Evolutionary conservation across 2,329 filamentous ascomycete genomes (phyloP).

Genomic region (Xylaria sp.): DNA sequence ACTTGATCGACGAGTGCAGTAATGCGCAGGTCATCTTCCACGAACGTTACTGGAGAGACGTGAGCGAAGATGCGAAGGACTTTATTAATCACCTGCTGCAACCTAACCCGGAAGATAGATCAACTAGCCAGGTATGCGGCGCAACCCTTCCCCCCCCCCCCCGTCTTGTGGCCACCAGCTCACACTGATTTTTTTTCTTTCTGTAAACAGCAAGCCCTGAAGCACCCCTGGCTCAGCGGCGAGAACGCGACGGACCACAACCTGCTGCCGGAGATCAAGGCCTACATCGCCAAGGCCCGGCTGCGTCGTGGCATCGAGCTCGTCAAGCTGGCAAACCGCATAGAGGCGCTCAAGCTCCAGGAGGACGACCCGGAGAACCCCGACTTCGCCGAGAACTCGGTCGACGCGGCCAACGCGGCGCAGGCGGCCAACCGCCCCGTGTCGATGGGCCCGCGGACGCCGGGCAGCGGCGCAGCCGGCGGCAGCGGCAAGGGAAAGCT

Average conservation of each 20-base stretch:
- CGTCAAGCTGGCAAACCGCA: slow-evolving; percentile 93
- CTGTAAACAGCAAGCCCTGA: slow-evolving; percentile 75
- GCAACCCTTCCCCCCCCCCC: slow-evolving; percentile 5
- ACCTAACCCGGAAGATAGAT: slow-evolving; percentile 74
- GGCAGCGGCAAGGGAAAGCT: slow-evolving; percentile 45
- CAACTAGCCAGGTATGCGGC: slow-evolving; percentile 70
- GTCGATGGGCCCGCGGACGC: slow-evolving; percentile 27
- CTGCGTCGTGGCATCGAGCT: slow-evolving; percentile 93
- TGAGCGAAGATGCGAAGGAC: slow-evolving; percentile 91
- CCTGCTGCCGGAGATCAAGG: slow-evolving; percentile 93
- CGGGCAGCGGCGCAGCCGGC: too few relatives aligned
- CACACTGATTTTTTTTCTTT: slow-evolving; percentile 2
- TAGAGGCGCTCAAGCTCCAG: slow-evolving; percentile 90
- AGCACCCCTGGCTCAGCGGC: slow-evolving; percentile 87
- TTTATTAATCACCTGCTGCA: slow-evolving; percentile 86
- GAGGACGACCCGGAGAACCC: slow-evolving; percentile 81
- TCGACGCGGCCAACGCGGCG: slow-evolving; percentile 55
- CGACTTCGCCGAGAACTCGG: slow-evolving; percentile 67
- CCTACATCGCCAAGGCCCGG: slow-evolving; percentile 88
- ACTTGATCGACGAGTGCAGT: slow-evolving; percentile 93
- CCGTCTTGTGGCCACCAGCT: slow-evolving; percentile 2
- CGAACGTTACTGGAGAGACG: slow-evolving; percentile 97
- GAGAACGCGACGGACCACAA: slow-evolving; percentile 94
- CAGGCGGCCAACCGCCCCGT: slow-evolving; percentile 38
- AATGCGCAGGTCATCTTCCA: slow-evolving; percentile 87